Percentiles rank a stretch among this genome's conserved stretches.
Evolutionary conservation across 148 eudicot species (phyloP).

Genomic region (Spergularia marina): DNA sequence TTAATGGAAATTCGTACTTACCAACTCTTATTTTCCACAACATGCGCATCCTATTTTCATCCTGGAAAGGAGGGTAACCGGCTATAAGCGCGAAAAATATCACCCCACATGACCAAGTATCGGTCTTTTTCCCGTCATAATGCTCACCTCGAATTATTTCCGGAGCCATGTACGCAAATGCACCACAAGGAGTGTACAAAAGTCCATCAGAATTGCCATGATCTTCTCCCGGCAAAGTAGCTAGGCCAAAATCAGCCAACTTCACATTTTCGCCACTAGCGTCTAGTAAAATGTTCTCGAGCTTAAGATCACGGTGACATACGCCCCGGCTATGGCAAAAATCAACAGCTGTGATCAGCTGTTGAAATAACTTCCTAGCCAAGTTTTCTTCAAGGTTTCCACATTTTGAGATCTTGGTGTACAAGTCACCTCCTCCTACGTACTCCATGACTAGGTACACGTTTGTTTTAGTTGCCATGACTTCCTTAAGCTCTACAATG

Average conservation of each 20-base stretch:
- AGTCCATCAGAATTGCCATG: constrained; percentile 23
- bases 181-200: constrained; percentile 53
- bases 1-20: constrained; percentile 29
- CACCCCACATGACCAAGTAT: constrained; percentile 65
- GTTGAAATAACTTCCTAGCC: constrained; percentile 54
- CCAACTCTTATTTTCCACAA: constrained; percentile 36
- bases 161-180: constrained; percentile 62
- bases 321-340: constrained; percentile 56
- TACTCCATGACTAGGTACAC: constrained; percentile 53
- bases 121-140: constrained; percentile 42
- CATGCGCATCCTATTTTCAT: constrained; percentile 41
- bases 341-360: constrained; percentile 48
- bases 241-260: constrained; percentile 54
- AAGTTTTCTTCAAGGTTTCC: constrained; percentile 35
- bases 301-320: constrained; percentile 55
- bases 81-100: constrained; percentile 35
- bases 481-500: constrained; percentile 57
- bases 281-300: constrained; percentile 48
- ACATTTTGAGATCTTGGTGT: constrained; percentile 29
- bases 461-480: constrained; percentile 55
- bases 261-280: constrained; percentile 38
- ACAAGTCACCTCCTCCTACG: constrained; percentile 57
- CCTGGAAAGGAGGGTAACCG: constrained; percentile 51
- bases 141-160: constrained; percentile 37
- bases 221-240: constrained; percentile 37